A percentile compares a stretch with the other conserved stretches of the same genome.
Evolutionary conservation across 139 green algal genomes (phyloP).

Genomic region (Picochlorum sp.): DNA sequence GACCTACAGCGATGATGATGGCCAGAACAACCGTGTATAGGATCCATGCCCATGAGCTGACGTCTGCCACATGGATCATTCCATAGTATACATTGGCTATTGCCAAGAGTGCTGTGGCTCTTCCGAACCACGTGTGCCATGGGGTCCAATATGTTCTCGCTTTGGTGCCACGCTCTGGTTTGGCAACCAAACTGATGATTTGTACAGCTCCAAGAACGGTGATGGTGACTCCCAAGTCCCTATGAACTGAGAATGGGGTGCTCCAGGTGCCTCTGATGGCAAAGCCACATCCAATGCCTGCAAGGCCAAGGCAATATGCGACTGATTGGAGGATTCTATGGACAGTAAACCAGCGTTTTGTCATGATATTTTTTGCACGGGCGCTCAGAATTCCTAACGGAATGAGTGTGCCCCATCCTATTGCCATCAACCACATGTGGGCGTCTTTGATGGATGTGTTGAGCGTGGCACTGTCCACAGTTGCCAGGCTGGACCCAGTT

Average conservation of each 20-base stretch:
- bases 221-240: constrained; percentile 21
- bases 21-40: constrained; percentile 8
- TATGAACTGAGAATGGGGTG: constrained; percentile 11
- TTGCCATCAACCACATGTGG: constrained; percentile 31
- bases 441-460: constrained; percentile 1
- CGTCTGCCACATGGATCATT: constrained; percentile 9
- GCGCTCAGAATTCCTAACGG: constrained; percentile 30
- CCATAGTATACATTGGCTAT: constrained; percentile 24
- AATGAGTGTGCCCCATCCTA: constrained; percentile 35
- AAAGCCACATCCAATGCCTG: constrained; percentile 23
- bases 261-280: constrained; percentile 1
- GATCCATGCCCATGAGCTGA: constrained; percentile 10
- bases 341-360: constrained; percentile 29
- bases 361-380: constrained; percentile 9
- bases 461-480: not conserved
- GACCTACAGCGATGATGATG: not conserved
- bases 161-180: not conserved
- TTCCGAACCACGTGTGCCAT: constrained; percentile 8
- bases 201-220: constrained; percentile 33
- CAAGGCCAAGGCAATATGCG: constrained; percentile 18
- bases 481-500: too few relatives aligned
- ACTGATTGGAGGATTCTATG: constrained; percentile 23
- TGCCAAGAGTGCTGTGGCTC: constrained; percentile 2
- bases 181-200: constrained; percentile 2
- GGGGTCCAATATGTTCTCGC: not conserved